Conservation (phyloP, 768 basidiomycete genomes). For the Lactarius evosmus region DNA sequence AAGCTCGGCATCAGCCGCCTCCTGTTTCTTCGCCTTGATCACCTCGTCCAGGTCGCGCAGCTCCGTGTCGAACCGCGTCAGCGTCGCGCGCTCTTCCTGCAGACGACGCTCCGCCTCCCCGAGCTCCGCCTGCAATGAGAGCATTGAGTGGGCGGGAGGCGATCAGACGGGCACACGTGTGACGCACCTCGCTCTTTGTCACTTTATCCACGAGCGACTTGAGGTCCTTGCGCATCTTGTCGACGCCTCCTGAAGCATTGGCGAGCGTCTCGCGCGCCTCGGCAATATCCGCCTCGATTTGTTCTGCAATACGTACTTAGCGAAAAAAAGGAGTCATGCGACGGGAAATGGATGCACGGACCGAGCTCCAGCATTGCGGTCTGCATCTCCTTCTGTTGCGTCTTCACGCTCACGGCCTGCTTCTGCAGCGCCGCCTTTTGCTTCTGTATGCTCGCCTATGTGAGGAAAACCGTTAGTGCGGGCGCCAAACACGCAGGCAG, state of each 20-base stretch:
- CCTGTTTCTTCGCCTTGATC: conserved; percentile 78
- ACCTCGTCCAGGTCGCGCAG: conserved; percentile 76
- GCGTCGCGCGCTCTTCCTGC: conserved; percentile 80
- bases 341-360: conserved; percentile 37
- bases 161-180: background rate
- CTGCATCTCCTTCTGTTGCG: conserved; percentile 85
- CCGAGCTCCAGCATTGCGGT: conserved; percentile 86
- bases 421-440: conserved; percentile 81
- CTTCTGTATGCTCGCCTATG: conserved; percentile 71
- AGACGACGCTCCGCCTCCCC: conserved; percentile 67
- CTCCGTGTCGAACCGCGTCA: conserved; percentile 86
- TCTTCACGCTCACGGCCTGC: conserved; percentile 77
- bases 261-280: conserved; percentile 16
- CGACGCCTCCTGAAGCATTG: conserved; percentile 12
- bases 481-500: background rate
- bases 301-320: conserved; percentile 47
- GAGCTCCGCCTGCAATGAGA: conserved; percentile 46
- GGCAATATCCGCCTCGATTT: conserved; percentile 71
- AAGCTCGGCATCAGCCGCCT: conserved; percentile 64
- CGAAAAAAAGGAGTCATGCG: background rate
- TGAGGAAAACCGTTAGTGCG: background rate
- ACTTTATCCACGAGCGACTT: conserved; percentile 15
- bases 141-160: background rate
- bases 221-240: conserved; percentile 21
- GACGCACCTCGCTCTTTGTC: conserved; percentile 4